Conservation (phyloP, 2,329 filamentous ascomycete species). For the Epichloe amarillans region DNA sequence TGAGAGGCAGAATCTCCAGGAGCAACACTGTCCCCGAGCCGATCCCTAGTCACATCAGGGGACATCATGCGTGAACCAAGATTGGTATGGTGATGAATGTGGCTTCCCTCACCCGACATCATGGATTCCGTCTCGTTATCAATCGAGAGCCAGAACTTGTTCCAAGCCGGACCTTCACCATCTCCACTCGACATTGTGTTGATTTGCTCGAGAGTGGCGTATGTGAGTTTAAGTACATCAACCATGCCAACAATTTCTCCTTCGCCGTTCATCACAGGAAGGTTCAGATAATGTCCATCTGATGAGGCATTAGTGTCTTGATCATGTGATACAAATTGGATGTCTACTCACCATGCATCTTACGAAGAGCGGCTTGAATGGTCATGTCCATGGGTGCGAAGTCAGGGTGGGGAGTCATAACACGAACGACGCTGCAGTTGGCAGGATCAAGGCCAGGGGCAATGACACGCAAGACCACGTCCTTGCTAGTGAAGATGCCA, state of each 20-base stretch:
- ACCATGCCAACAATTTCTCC: conserved; percentile 99
- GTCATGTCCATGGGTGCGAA: conserved; percentile 99
- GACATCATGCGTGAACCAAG: conserved; percentile 65
- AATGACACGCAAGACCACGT: conserved; percentile 95
- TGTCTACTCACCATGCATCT: conserved; percentile 79
- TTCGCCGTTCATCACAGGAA: conserved; percentile 94
- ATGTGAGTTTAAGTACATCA: conserved; percentile 94
- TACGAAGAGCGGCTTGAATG: conserved; percentile 91
- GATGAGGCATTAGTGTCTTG: conserved; percentile 8
- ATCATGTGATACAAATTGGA: not conserved
- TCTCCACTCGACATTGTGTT: conserved; percentile 87
- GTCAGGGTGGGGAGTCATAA: conserved; percentile 98
- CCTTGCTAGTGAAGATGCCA: conserved; percentile 98
- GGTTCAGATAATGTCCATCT: conserved; percentile 97
- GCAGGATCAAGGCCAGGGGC: conserved; percentile 86
- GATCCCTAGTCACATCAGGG: conserved; percentile 60
- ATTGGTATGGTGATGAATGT: conserved; percentile 51
- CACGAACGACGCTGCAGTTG: conserved; percentile 93
- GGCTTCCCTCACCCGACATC: conserved; percentile 81
- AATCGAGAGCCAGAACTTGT: conserved; percentile 98
- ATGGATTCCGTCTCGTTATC: conserved; percentile 91
- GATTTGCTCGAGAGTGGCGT: conserved; percentile 93
- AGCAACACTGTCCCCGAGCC: conserved; percentile 67
- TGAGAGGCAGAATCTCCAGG: conserved; percentile 94
- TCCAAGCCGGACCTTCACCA: conserved; percentile 93